Conservation (phyloP, 1,284 basidiomycete genomes). For the Pyrrhoderma noxium region DNA sequence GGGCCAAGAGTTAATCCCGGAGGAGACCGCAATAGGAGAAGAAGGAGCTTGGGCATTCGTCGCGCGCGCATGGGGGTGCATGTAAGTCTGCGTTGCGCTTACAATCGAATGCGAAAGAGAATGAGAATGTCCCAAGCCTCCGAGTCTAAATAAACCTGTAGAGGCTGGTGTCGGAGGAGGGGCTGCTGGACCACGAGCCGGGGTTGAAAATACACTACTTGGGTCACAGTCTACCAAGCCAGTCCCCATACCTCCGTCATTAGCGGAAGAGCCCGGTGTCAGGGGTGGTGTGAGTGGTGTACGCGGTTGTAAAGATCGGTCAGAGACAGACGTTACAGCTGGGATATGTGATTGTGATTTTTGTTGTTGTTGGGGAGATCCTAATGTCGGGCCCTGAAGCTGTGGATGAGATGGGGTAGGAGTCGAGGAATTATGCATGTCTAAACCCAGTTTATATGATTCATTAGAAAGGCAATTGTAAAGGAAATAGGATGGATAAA, state of each 20-base stretch:
- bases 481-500: no score
- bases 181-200: conserved; percentile 11
- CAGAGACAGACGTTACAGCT: background rate
- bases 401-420: background rate
- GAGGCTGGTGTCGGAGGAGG: conserved; percentile 11
- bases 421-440: no score
- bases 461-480: no score
- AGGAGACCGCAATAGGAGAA: no score
- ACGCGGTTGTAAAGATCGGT: conserved; percentile 11
- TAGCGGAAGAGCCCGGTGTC: conserved; percentile 9
- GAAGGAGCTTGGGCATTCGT: no score
- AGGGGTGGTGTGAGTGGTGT: conserved; percentile 17
- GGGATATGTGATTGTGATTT: no score
- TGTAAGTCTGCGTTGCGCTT: background rate
- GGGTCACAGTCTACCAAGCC: background rate
- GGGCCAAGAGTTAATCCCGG: no score
- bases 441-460: no score
- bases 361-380: background rate
- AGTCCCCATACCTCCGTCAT: no score
- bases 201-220: conserved; percentile 2
- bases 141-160: background rate
- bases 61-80: no score
- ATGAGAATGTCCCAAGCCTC: background rate
- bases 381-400: conserved; percentile 4
- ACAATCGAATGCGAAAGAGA: background rate